These are phyloP conservation scores for Yarrowia deformans DNA, from an alignment of 805 yeast genomes.

Conservation along the genomic window DNA sequence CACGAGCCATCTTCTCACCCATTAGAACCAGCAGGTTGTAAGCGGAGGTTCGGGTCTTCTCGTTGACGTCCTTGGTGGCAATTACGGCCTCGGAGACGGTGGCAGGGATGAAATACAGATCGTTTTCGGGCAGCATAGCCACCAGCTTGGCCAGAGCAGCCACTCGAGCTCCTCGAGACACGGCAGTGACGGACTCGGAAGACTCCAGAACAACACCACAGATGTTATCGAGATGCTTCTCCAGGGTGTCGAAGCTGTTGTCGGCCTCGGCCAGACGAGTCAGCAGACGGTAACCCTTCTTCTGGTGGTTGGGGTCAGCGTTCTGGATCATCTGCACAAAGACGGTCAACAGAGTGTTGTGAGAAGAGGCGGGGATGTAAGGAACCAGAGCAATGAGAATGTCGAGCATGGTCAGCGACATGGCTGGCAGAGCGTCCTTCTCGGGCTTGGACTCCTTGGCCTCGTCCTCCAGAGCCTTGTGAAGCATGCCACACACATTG, in stretches of 20 bases:
- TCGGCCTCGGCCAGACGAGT: conserved; percentile 74
- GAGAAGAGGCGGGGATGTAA: conserved; percentile 74
- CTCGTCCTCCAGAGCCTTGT: conserved; percentile 60
- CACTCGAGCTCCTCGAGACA: conserved; percentile 84
- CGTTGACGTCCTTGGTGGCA: conserved; percentile 91
- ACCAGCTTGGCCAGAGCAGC: conserved; percentile 68
- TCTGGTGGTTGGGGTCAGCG: conserved; percentile 70
- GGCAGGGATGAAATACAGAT: conserved; percentile 79
- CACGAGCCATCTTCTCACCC: conserved; percentile 76
- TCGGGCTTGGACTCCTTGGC: conserved; percentile 51
- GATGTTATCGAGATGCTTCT: conserved; percentile 62
- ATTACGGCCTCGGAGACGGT: conserved; percentile 86
- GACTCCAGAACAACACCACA: conserved; percentile 62
- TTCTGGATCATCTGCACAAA: conserved; percentile 70
- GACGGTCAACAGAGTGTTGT: conserved; percentile 77
- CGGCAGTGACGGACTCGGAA: conserved; percentile 59
- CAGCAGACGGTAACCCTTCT: conserved; percentile 79
- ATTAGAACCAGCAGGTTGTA: conserved; percentile 76
- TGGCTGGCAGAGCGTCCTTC: conserved; percentile 55
- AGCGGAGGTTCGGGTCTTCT: conserved; percentile 84
- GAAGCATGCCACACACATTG: conserved; percentile 81
- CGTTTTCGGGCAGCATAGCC: conserved; percentile 65
- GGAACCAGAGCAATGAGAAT: conserved; percentile 85
- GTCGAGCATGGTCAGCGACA: conserved; percentile 89
- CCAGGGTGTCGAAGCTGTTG: conserved; percentile 63